phyloP scores from a whole-genome alignment of 495 filamentous ascomycete genomes.

The Symbiotaphrina buchneri region DNA sequence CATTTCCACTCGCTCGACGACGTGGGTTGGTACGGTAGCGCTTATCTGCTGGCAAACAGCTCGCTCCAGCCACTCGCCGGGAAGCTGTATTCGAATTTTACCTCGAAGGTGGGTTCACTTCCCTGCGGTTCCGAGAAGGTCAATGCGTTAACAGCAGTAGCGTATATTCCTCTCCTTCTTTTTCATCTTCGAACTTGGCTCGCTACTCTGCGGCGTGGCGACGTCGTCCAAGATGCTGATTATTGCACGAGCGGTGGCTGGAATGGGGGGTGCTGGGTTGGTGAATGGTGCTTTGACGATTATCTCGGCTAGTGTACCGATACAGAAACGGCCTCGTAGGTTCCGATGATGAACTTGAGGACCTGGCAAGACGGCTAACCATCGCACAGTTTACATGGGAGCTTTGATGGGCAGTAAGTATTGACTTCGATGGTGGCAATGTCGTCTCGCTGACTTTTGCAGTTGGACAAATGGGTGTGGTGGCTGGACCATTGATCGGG shows the following conservation, averaged over 20 bases:
- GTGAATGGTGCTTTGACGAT: constrained; percentile 29
- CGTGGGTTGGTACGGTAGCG: constrained; percentile 23
- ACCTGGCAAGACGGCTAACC: no score
- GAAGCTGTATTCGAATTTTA: background rate
- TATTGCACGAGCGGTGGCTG: constrained; percentile 8
- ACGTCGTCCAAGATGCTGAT: constrained; percentile 7
- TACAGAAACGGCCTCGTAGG: constrained; percentile 19
- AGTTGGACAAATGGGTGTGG: no score
- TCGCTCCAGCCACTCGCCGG: constrained; percentile 1
- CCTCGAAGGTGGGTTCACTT: no score
- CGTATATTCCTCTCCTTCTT: constrained; percentile 10
- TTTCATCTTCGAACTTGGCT: constrained; percentile 7
- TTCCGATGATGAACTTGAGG: no score
- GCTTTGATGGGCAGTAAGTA: constrained; percentile 17
- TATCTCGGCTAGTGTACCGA: constrained; percentile 19
- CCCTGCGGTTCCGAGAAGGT: no score
- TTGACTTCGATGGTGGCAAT: no score
- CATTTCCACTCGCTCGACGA: constrained; percentile 18
- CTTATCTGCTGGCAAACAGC: constrained; percentile 17
- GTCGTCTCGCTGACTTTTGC: no score
- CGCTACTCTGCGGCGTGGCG: constrained; percentile 5
- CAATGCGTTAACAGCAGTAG: no score
- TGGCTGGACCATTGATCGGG: constrained; percentile 5
- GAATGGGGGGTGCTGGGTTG: constrained; percentile 17
- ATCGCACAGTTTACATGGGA: constrained; percentile 10